Evolutionary conservation across 2,329 filamentous ascomycete species (phyloP).

Genomic region (Aspergillus fumigatiaffinis): DNA sequence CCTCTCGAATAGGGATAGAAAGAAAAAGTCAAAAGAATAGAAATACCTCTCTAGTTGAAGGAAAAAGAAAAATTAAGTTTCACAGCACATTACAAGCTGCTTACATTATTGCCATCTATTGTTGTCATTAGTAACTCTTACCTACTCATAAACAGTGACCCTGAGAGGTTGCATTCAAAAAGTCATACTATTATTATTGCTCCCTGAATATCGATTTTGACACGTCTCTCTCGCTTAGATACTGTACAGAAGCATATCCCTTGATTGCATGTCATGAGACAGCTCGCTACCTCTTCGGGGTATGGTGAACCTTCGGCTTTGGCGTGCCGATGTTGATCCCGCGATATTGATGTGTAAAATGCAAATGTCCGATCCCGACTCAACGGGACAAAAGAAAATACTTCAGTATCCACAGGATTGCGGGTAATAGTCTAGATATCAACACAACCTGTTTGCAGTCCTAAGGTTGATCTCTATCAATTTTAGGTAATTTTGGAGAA

Average conservation of each 20-base stretch:
- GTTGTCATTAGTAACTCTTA: neutral
- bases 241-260: neutral
- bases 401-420: neutral
- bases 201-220: neutral
- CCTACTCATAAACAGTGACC: neutral
- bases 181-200: neutral
- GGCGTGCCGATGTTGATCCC: neutral
- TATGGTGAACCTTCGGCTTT: neutral
- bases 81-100: neutral
- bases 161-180: neutral
- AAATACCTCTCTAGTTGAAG: neutral
- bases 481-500: neutral
- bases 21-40: too few species aligned
- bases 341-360: neutral
- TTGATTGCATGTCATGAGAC: neutral
- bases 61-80: neutral
- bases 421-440: neutral
- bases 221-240: neutral
- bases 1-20: too few species aligned
- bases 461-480: too few species aligned
- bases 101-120: neutral
- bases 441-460: too few species aligned
- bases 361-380: neutral
- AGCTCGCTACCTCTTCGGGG: neutral
- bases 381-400: neutral